phyloP scores from a whole-genome alignment of 495 filamentous ascomycete genomes.

The Penicillium ochrochloron region DNA sequence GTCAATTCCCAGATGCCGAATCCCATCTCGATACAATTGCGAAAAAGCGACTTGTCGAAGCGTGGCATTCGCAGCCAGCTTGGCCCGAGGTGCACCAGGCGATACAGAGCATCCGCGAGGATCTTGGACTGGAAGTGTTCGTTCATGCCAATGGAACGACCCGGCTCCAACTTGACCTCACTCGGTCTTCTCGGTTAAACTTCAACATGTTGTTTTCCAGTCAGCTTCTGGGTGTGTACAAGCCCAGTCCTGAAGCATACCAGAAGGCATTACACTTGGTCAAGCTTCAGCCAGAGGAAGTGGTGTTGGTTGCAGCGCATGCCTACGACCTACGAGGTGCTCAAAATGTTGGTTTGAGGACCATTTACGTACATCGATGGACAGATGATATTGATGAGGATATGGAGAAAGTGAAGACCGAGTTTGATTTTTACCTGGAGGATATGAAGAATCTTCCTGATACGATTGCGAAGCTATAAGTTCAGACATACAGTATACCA shows the following conservation, averaged over 20 bases:
- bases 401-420: constrained; percentile 44
- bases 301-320: constrained; percentile 59
- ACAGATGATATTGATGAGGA: constrained; percentile 59
- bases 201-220: constrained; percentile 60
- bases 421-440: constrained; percentile 55
- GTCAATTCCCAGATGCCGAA: constrained; percentile 28
- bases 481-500: neutral
- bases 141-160: constrained; percentile 62
- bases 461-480: constrained; percentile 22
- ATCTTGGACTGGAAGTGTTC: constrained; percentile 39
- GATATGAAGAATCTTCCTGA: constrained; percentile 39
- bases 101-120: constrained; percentile 31
- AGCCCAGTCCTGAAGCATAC: constrained; percentile 52
- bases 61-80: constrained; percentile 51
- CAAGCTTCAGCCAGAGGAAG: constrained; percentile 47
- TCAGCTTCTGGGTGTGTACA: constrained; percentile 52
- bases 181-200: constrained; percentile 47
- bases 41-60: constrained; percentile 27
- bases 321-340: constrained; percentile 57
- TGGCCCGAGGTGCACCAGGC: constrained; percentile 52
- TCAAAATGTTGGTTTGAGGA: constrained; percentile 50
- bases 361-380: constrained; percentile 56
- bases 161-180: constrained; percentile 57
- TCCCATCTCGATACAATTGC: constrained; percentile 30
- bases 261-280: constrained; percentile 49